Base-by-base conservation (phyloP, 768 basidiomycete genomes). In the Panellus pusillus region DNA sequence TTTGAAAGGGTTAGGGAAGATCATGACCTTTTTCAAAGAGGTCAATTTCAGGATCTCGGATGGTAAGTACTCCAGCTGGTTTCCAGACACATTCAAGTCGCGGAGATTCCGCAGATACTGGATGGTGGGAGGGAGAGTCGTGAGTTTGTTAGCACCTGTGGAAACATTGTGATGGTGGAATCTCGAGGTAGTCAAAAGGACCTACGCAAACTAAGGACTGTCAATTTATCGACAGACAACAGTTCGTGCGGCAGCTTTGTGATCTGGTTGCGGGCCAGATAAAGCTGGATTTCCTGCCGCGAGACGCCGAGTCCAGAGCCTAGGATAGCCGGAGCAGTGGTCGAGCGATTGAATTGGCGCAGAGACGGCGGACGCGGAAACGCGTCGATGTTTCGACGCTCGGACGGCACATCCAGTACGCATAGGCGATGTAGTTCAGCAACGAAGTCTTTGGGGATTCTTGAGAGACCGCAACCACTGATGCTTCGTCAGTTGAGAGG, bases 1-100 rank as follows among this genome's bases (percentile, higher is more conserved):
- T 6, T 81, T 55, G 67, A 87, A 90, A 0, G 79, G 86, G 57
- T 91, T 91, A 0, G 82, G 83, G 36, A 79, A 65, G 3, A 89
- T 63, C 17, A 63, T 58, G 6, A 89, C 69, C 9, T 64, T 71
- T 17, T 63, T 63, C 1, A 89, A 70, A 14, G 11, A 14, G n/a
- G 65, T 72, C 79, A 88, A 82, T 28, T 69, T 63, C n/a, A 77
- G 66, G 64, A 90, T 77, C 63, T 90, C 87, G 7, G 83, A 77
- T 13, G 89, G 89, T 0, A 91, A 66, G 65, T 79, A 86, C 50
- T 65, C 61, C 2, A 90, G 68, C 29, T 69, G 66, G 65, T 91
- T 91, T 48, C 76, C 73, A 0, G 84, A 74, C 4, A 91, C 61
- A 54, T 88, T 86, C 7, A 91, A 73, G 40, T 83, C 79, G 44